Evolutionary conservation across 2,329 filamentous ascomycete species (phyloP), one percentile per base, ranked within the genome.

Genomic region (Fusarium chlamydosporum): DNA sequence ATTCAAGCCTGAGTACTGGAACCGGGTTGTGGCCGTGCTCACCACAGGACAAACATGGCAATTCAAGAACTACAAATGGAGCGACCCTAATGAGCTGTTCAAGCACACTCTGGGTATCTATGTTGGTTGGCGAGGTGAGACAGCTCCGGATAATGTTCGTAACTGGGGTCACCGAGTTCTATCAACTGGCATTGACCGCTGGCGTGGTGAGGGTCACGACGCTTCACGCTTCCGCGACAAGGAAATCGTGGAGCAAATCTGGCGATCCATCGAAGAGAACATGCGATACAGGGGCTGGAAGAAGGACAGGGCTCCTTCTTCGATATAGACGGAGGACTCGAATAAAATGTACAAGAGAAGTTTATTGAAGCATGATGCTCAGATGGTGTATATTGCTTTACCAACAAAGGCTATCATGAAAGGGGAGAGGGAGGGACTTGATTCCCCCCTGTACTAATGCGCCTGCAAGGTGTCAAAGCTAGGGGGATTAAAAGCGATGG

Each of bases 1-100:
- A 79, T 99, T 99, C 86, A 97, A 97, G 79, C 96, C 96, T 0
- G 94, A 98, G 77, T 97, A 98, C 83, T 99, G 96, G 96, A 91
- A 91, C 75, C 90, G 94, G 52, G 92, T 99, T 8, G 96, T 97
- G 3, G 96, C 92, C 13, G 94, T 99, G 59, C 98, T 99, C 82
- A 99, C 96, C 0, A 99, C 96, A 0, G 96, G 96, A 34, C 96
- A 99, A 82, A 90, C 91, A 11, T 99, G 96, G 96, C 96, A 99
- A 81, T 99, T 99, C 83, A 97, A 97, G 82, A 92, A 89, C 72
- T 99, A 99, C 86, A 97, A 97, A 80, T 99, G 96, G 93, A 91
- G 91, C 72, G 91, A 91, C 57, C 92, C 96, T 0, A 86, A 89
- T 15, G 96, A 98, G 76, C 85, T 99, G 50, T 99, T 99, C 82